A percentile compares a stretch with the other conserved stretches of the same genome.
Evolutionary conservation across 116 monocot genomes (phyloP).

Genomic region (Trichopus zeylanicus): DNA sequence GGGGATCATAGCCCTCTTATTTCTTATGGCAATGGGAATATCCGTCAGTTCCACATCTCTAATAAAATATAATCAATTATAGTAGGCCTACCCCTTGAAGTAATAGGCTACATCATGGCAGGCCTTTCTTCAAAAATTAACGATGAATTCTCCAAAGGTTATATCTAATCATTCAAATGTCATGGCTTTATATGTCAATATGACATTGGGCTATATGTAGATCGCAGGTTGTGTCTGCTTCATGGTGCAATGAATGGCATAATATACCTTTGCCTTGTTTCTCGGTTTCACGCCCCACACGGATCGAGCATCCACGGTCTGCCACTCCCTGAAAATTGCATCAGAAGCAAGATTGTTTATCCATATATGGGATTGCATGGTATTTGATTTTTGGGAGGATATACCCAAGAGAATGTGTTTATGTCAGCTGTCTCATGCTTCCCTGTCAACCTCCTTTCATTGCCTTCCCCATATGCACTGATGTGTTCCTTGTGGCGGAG

Average conservation of each 20-base stretch:
- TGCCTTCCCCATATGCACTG: slow-evolving; percentile 91
- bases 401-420: slow-evolving; percentile 96
- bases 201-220: no score
- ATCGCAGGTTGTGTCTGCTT: background rate
- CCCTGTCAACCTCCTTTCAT: slow-evolving; percentile 90
- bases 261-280: slow-evolving; percentile 59
- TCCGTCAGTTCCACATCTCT: no score
- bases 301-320: slow-evolving; percentile 79
- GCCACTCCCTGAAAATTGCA: slow-evolving; percentile 40
- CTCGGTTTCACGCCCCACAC: slow-evolving; percentile 87
- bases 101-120: no score
- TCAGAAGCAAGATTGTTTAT: background rate
- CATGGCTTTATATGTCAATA: no score
- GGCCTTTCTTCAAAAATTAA: no score
- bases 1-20: no score
- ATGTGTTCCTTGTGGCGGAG: slow-evolving; percentile 93
- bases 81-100: no score
- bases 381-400: no score
- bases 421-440: slow-evolving; percentile 91
- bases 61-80: no score
- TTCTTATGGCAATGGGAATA: no score
- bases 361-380: background rate
- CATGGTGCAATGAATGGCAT: background rate
- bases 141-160: no score
- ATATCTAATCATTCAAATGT: no score